Base-by-base conservation (phyloP, 2,329 filamentous ascomycete genomes). In the Penicillium griseofulvum region DNA sequence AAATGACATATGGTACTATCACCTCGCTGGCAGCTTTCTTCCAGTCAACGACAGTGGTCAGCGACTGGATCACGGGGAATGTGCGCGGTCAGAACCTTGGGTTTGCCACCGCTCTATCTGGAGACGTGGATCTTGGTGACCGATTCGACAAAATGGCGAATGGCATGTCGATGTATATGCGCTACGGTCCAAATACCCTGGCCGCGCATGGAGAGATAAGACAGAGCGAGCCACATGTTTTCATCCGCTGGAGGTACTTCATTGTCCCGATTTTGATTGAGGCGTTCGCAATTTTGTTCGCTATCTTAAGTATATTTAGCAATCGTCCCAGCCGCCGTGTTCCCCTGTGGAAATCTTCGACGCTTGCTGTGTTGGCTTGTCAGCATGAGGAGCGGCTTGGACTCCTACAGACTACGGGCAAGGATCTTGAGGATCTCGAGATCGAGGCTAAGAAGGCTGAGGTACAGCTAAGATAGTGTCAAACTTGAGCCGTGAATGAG, bases 271-370 rank as follows among this genome's bases (percentile, higher is more conserved):
- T 58, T 49, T 48, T 53, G 37, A 55, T 45, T 12, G 58, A 57
- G 16, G 31, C 4, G 1, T 26, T 60, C 33, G 58, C 50, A 10
- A 43, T 62, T 5, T 29, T 58, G 45, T 60, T 62, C 28, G 49
- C 58, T 7, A 45, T 60, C 24, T 49, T 57, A 48, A 58, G 49
- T 24, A 53, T 62, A 19, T 38, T 58, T 22, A 49, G 43, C 34
- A 62, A 60, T 51, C 53, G 55, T 8, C 43, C 28, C 34, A 55
- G 58, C 17, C 51, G 55, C 29, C 29, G 38, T 22, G 55, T 60
- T 36, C 58, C 58, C 7, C 28, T 62, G 22, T 62, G 58, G 60
- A 62, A 62, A 36, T 58, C 58, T 10, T 62, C 60, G 14, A 41
- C 52, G 42, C 60, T 62, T 34, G 60, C 60, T 11, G 51, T 62